Conservation (phyloP, 2,329 filamentous ascomycete species). For the Spiromastix sp. region DNA sequence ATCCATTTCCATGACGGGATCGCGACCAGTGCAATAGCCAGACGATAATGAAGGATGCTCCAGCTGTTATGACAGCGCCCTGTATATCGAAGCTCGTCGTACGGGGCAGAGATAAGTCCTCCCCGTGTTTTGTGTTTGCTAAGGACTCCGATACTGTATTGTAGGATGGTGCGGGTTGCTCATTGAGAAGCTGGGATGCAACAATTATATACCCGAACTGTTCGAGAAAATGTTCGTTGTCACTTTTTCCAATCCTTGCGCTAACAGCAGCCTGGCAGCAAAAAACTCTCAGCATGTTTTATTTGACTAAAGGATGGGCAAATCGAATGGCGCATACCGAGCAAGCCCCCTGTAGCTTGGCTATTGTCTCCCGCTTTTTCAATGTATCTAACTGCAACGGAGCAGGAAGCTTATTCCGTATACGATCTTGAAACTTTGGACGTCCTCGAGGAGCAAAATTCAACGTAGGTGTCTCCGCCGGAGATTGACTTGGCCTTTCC, state of each 20-base stretch:
- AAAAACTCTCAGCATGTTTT: slow-evolving; percentile 2
- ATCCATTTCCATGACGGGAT: slow-evolving; percentile 43
- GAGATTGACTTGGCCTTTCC: slow-evolving; percentile 7
- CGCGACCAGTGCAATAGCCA: slow-evolving; percentile 62
- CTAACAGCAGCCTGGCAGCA: slow-evolving; percentile 51
- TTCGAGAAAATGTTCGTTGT: slow-evolving; percentile 79
- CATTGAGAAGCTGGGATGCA: slow-evolving; percentile 77
- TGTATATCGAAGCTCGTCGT: slow-evolving; percentile 45
- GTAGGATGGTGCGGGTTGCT: slow-evolving; percentile 37
- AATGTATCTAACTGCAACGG: slow-evolving; percentile 31
- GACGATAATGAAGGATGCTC: slow-evolving; percentile 49
- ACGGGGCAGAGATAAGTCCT: slow-evolving; percentile 22
- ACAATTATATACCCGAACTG: slow-evolving; percentile 90
- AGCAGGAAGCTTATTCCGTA: slow-evolving; percentile 39
- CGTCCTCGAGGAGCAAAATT: slow-evolving; percentile 41
- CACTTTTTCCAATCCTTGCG: slow-evolving; percentile 53
- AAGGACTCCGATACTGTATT: slow-evolving; percentile 26
- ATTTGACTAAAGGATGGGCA: no score
- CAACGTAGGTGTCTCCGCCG: slow-evolving; percentile 13
- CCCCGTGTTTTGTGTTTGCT: slow-evolving; percentile 19
- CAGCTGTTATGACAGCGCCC: slow-evolving; percentile 56
- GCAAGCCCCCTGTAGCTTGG: slow-evolving; percentile 36
- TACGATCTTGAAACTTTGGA: slow-evolving; percentile 38
- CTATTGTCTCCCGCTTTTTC: slow-evolving; percentile 22
- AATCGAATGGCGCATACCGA: slow-evolving; percentile 33